Conservation (phyloP, 2,329 filamentous ascomycete genomes). For the Botryotinia narcissicola region DNA sequence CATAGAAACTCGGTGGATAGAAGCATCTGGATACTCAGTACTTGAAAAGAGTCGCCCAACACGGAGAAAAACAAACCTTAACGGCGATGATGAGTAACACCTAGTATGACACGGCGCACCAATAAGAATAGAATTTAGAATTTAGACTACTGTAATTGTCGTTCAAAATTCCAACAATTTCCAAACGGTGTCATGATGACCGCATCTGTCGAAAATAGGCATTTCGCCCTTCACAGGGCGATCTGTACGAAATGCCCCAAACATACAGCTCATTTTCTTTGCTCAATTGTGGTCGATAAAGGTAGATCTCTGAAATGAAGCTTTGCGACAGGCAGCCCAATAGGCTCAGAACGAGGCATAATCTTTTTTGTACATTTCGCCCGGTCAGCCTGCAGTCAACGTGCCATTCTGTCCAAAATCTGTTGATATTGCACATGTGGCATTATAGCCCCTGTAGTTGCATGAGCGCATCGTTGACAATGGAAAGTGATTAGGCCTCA, state of each 20-base stretch:
- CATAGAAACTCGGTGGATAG: too few species aligned
- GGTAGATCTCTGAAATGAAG: fast-evolving
- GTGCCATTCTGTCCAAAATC: neutral
- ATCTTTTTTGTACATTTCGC: neutral
- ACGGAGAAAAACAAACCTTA: neutral
- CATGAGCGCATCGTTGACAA: neutral
- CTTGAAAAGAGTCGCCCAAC: neutral
- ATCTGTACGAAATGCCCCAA: neutral
- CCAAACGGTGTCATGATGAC: neutral
- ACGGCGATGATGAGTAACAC: neutral
- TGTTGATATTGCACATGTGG: neutral
- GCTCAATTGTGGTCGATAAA: neutral
- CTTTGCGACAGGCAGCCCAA: neutral
- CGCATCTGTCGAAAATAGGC: neutral
- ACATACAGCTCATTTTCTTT: neutral
- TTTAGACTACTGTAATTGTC: neutral
- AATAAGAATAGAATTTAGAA: neutral
- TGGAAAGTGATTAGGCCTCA: neutral
- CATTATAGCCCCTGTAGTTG: neutral
- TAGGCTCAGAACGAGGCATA: neutral
- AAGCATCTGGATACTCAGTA: neutral
- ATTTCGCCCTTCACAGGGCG: neutral
- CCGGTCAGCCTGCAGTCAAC: neutral
- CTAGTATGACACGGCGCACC: neutral
- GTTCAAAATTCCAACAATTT: too few species aligned